A percentile compares a stretch with the other conserved stretches of the same genome.
Evolutionary conservation across 768 basidiomycete species (phyloP).

Genomic region (Leccinum barrowsii): DNA sequence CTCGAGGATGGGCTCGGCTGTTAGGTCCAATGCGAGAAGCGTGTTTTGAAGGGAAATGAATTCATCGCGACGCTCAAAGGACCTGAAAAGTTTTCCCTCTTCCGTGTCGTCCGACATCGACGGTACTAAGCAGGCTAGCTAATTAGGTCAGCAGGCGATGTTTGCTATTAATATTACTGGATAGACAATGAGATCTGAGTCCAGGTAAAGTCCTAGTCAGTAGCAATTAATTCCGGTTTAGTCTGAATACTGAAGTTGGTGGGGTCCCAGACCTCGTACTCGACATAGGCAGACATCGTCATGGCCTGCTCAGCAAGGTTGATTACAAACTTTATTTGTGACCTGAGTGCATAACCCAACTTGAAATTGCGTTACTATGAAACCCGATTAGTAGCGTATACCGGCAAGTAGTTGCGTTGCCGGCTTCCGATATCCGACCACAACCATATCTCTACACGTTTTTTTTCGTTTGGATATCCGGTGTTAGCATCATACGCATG

Average conservation of each 20-base stretch:
- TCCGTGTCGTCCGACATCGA: constrained; percentile 38
- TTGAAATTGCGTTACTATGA: too few relatives aligned
- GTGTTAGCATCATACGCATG: neutral
- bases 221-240: neutral
- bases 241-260: neutral
- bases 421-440: too few relatives aligned
- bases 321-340: neutral
- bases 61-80: constrained; percentile 62
- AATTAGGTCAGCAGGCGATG: constrained; percentile 22
- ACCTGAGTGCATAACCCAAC: too few relatives aligned
- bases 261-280: neutral
- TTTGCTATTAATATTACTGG: neutral
- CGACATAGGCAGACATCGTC: neutral
- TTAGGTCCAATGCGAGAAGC: constrained; percentile 49
- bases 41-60: constrained; percentile 49
- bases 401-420: too few relatives aligned
- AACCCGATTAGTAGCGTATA: too few relatives aligned
- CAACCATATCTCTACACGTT: too few relatives aligned
- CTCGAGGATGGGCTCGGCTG: constrained; percentile 38
- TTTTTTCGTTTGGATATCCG: too few relatives aligned
- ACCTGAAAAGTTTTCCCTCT: constrained; percentile 47
- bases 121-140: neutral
- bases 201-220: neutral
- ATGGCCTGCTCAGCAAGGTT: neutral
- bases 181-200: too few relatives aligned